Percentiles rank a stretch among this genome's conserved stretches.
These are phyloP conservation scores for Venturia nashicola DNA, from an alignment of 2,329 filamentous ascomycete genomes.

Conservation along the genomic window DNA sequence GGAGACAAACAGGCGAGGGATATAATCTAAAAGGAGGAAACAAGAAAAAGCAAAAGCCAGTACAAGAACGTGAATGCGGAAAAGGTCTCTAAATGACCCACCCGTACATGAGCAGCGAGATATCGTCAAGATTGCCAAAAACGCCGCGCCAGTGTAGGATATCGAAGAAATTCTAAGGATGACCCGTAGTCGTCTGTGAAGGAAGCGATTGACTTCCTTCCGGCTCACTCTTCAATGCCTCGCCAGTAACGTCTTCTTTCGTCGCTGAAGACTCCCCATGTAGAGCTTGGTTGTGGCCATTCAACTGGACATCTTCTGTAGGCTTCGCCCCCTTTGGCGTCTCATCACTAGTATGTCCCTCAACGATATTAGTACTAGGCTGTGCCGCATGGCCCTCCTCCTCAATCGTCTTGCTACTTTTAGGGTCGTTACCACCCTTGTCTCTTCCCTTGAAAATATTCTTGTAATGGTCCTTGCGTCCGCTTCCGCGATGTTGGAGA, in stretches of 20 bases:
- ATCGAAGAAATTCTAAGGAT: not conserved
- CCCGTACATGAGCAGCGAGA: too few species aligned
- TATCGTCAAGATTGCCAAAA: not conserved
- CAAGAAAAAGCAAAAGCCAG: too few species aligned
- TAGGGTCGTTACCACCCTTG: not conserved
- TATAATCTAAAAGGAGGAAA: too few species aligned
- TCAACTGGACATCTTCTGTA: not conserved
- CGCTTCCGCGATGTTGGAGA: not conserved
- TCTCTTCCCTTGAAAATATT: not conserved
- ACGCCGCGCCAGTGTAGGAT: not conserved
- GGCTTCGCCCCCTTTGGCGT: not conserved
- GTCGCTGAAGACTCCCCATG: not conserved
- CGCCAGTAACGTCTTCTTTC: not conserved
- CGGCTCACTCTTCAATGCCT: not conserved
- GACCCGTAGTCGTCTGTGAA: not conserved
- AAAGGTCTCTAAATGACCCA: too few species aligned
- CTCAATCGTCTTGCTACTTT: not conserved
- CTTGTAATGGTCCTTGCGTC: constrained; percentile 1
- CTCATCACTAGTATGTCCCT: not conserved
- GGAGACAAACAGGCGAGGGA: too few species aligned
- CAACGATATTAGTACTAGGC: not conserved
- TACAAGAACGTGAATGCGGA: too few species aligned
- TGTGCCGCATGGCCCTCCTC: not conserved
- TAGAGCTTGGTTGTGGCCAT: not conserved
- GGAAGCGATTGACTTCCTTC: constrained; percentile 2